Evolutionary conservation across 1,284 basidiomycete genomes (phyloP), one percentile per base, ranked within the genome.

Genomic region (Puccinia triticina): DNA sequence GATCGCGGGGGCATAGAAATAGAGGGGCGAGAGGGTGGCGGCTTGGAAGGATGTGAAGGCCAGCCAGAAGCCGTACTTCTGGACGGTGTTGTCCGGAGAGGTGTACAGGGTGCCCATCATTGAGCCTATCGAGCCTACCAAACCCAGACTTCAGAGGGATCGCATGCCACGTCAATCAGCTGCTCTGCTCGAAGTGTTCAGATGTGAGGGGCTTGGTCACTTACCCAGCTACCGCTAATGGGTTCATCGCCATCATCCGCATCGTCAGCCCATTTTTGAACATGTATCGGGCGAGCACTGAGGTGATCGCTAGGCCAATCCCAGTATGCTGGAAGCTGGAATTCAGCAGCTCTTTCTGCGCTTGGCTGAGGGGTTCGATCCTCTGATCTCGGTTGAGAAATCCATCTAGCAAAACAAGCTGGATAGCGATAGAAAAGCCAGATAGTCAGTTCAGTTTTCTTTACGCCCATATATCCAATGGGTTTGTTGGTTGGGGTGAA

Each of bases 41-140:
- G 93, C 93, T 88, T 96, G 94, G 85, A 91, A 93, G 7, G 90
- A 91, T 84, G 95, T 94, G 88, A 95, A 95, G 3, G 92, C 91
- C 12, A 86, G 82, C 87, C 86, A 88, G 37, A 79, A 79, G 26
- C 64, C 77, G 34, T 79, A 79, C 66, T 79, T 79, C 34, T 32
- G 77, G 12, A 71, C 34, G 8, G 61, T 79, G 50, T 79, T 79
- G n/a, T 79, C 77, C 26, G 77, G 77, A n/a, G 77, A 79, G 50
- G 77, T 79, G 21, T 64, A n/a, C n/a, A n/a, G n/a, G n/a, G n/a
- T n/a, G n/a, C n/a, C n/a, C n/a, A n/a, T n/a, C n/a, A n/a, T n/a
- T 32, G 85, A 84, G 29, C 87, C 88, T 72, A 89, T 88, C n/a
- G 85, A 86, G 53, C 84, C 85, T 50, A 90, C 92, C 48, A 95